Evolutionary conservation across 2,329 filamentous ascomycete genomes (phyloP).

Genomic region (Blastomyces emzantsi): DNA sequence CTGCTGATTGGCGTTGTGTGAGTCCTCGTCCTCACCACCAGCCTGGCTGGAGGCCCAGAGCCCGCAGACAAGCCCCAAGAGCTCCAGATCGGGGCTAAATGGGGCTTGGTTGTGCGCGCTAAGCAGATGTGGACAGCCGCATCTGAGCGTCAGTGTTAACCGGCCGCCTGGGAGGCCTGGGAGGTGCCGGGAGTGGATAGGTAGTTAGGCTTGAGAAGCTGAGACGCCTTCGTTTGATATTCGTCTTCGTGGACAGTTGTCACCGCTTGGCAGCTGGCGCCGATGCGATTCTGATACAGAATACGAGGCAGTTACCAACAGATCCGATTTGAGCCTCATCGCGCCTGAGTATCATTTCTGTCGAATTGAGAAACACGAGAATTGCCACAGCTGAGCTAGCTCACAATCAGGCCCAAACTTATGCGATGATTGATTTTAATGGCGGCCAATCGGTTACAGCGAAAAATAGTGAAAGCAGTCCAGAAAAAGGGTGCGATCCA

Average conservation of each 20-base stretch:
- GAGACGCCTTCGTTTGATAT: background rate
- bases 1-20: conserved; percentile 1
- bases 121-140: background rate
- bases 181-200: background rate
- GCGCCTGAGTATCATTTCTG: background rate
- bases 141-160: background rate
- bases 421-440: background rate
- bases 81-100: background rate
- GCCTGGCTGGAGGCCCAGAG: background rate
- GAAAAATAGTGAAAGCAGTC: background rate
- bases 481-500: too few relatives aligned
- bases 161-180: background rate
- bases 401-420: background rate
- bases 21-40: background rate
- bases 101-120: background rate
- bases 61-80: background rate
- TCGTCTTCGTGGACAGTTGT: background rate
- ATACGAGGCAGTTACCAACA: background rate
- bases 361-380: background rate
- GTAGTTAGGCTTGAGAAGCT: background rate
- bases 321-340: background rate
- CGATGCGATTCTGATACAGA: background rate
- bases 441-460: background rate
- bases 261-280: background rate
- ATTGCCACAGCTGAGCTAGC: background rate